Evolutionary conservation across 371 early-diverging fungal genomes (phyloP), one percentile per base, ranked within the genome.

Genomic region (Lichtheimia hyalospora): DNA sequence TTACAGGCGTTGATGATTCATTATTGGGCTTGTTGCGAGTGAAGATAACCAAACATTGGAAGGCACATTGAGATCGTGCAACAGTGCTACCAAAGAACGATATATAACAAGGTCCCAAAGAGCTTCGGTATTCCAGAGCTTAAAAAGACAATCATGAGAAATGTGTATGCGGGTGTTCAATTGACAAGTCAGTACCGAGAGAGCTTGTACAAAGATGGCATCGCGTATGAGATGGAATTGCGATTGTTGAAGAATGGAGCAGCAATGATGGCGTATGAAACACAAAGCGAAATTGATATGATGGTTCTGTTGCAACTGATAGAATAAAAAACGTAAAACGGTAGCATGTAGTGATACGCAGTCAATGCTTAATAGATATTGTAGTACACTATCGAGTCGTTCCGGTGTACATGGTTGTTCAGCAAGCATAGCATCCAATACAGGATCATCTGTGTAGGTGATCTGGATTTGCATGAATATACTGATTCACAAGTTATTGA

Each of bases 31-130:
- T 49, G 57, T 25, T 20, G 41, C 43, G 28, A 64, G 43, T 21
- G 20, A 25, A 20, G 28, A 13, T 20, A 44, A 48, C 64, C 64
- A 58, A 41, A 43, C 59, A 39, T 39, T 34, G 41, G 59, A 58
- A 42, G 64, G 59, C 59, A 64, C 52, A 3, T 40, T 40, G 39
- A 66, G 61, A 61, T 66, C 66, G 18, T 46, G 52, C 10, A 66
- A 41, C 16, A 66, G 25, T 27, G 54, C 53, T 49, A 54, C 57
- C 61, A 66, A 49, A 21, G 53, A 43, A 24, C 44, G 61, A 56
- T 66, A 49, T 7, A 50, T 49, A 54, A 59, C 52, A 23, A 61
- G 52, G 28, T 66, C 66, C 56, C 55, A 49, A 51, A 44, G 54
- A 27, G 55, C 66, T 41, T 66, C 61, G 20, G 58, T 53, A 27